Evolutionary conservation across 768 basidiomycete species (phyloP), one percentile per base, ranked within the genome.

Genomic region (Naganishia antarctica): DNA sequence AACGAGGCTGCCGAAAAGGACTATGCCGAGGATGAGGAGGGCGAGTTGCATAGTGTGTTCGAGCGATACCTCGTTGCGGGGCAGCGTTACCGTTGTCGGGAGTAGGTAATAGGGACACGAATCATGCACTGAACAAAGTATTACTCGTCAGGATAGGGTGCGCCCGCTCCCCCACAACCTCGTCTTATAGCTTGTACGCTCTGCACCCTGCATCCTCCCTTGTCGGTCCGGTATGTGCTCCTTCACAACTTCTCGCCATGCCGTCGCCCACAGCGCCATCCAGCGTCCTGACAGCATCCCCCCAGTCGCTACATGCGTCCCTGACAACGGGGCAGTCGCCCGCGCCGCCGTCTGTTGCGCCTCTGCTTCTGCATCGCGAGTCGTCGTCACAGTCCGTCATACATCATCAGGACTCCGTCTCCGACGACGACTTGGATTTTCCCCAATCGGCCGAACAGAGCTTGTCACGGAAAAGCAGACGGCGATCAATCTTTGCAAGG

Each of bases 1-100:
- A 66, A 94, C 83, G 70, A 91, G 81, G 75, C 93, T 87, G 2
- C 89, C 88, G 60, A 90, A 68, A 71, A 94, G 85, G 32, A 90
- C 89, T 60, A 92, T 82, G 18, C 82, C 76, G 73, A 97, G 90
- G 66, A 94, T 88, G 26, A 88, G 83, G 61, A 91, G 71, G 44
- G 91, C 84, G 63, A 93, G 84, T 46, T 77, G 73, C 71, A 72
- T 72, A 7, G 25, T 13, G 61, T 23, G 3, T 13, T 34, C 1
- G 21, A 50, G 48, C 43, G 11, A 44, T 9, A 18, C 18, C 34
- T 37, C 11, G 43, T 5, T 9, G 43, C 6, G 43, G 43, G n/a
- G 8, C 8, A 44, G 43, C n/a, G n/a, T n/a, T n/a, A n/a, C n/a
- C n/a, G n/a, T n/a, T n/a, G n/a, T n/a, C n/a, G n/a, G n/a, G n/a